Conservation (phyloP, 75 land plant species). For the Pinus albicaulis region DNA sequence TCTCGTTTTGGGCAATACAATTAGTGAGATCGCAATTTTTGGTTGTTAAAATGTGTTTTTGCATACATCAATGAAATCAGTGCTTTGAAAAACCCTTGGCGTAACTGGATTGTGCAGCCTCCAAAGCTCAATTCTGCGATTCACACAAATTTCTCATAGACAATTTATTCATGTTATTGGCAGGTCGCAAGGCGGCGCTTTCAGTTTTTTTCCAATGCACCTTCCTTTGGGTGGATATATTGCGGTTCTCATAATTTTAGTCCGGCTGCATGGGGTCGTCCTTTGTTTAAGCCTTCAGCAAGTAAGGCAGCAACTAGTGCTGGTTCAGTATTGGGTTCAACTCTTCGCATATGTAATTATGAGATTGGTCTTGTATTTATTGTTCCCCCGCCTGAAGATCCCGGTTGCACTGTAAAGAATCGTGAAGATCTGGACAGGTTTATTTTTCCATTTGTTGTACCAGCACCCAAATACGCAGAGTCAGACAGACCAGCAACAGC, state of each 20-base stretch:
- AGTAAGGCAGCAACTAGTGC: conserved; percentile 1
- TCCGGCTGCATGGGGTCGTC: conserved; percentile 90
- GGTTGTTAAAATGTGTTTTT: too few relatives aligned
- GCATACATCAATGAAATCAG: too few relatives aligned
- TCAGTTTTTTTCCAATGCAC: conserved; percentile 17
- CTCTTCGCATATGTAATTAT: conserved; percentile 72
- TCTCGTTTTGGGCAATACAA: too few relatives aligned
- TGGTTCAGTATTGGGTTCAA: conserved; percentile 11
- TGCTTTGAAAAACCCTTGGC: too few relatives aligned
- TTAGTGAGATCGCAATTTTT: too few relatives aligned
- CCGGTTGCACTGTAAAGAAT: background rate
- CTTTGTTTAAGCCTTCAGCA: conserved; percentile 15
- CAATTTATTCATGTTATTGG: background rate
- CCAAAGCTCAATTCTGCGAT: too few relatives aligned
- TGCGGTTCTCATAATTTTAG: conserved; percentile 93
- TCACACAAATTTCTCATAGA: background rate
- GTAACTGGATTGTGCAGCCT: too few relatives aligned
- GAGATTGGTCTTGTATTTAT: conserved; percentile 79
- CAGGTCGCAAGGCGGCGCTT: conserved; percentile 82
- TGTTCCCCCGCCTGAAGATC: conserved; percentile 51
- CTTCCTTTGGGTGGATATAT: conserved; percentile 86
- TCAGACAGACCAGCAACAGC: conserved; percentile 75
- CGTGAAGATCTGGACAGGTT: conserved; percentile 39
- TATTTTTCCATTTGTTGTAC: conserved; percentile 73
- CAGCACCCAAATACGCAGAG: conserved; percentile 61